Conservation (phyloP, 1,284 basidiomycete species). For the Boletus sp. region DNA sequence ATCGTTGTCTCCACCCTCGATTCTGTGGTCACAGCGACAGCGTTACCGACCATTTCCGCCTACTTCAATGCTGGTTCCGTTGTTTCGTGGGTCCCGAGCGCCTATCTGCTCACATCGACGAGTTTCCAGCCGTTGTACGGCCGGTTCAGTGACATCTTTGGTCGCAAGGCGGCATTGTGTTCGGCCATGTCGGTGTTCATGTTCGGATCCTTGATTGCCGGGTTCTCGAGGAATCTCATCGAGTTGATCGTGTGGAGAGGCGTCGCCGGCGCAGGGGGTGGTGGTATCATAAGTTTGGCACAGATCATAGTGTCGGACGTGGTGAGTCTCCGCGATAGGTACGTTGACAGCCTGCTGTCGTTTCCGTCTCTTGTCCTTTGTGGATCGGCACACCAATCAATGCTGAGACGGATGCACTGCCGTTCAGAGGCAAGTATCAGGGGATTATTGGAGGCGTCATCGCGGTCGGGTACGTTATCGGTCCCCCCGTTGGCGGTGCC, state of each 20-base stretch:
- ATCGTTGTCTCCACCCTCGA: not conserved
- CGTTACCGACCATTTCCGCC: not conserved
- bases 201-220: not conserved
- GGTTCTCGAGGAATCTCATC: slow-evolving; percentile 1
- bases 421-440: slow-evolving; percentile 5
- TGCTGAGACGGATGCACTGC: not conserved
- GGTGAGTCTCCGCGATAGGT: slow-evolving; percentile 7
- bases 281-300: not conserved
- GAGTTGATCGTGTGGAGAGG: not conserved
- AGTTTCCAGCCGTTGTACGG: slow-evolving; percentile 5
- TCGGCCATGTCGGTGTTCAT: not conserved
- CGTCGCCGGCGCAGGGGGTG: not conserved
- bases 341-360: not conserved
- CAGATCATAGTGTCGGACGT: slow-evolving; percentile 5
- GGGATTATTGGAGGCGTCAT: not conserved
- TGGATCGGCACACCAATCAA: too few species aligned
- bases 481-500: not conserved
- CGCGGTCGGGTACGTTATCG: not conserved
- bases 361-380: too few species aligned
- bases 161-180: slow-evolving; percentile 2
- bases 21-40: not conserved
- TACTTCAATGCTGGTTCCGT: slow-evolving; percentile 5
- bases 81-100: slow-evolving; percentile 2
- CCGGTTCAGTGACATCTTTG: slow-evolving; percentile 8
- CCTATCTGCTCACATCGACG: slow-evolving; percentile 8